These are phyloP conservation scores for Penicillium tannophilum DNA, from an alignment of 495 filamentous ascomycete species.

Conservation along the genomic window DNA sequence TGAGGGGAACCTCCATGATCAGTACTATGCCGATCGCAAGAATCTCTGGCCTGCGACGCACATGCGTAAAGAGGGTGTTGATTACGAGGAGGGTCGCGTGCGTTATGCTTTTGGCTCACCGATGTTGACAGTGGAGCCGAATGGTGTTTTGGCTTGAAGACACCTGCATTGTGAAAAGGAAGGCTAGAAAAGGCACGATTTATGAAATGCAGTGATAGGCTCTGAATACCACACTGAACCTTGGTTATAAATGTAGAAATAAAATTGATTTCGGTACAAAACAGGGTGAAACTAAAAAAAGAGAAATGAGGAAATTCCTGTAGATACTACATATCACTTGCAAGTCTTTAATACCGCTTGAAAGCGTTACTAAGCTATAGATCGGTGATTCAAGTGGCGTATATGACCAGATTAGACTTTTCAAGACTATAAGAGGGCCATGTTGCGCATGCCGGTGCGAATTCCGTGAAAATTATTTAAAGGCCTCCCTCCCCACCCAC, in stretches of 20 bases:
- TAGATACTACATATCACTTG: too few species aligned
- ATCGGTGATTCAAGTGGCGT: background rate
- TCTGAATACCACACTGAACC: background rate
- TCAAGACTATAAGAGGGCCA: background rate
- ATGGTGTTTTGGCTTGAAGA: constrained; percentile 10
- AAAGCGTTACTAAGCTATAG: too few species aligned
- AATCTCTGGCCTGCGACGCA: constrained; percentile 48
- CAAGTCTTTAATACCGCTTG: too few species aligned
- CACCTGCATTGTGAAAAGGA: background rate
- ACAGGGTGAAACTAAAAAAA: background rate
- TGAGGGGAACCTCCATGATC: constrained; percentile 45
- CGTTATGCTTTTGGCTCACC: constrained; percentile 46
- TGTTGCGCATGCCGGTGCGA: background rate
- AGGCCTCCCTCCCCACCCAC: background rate
- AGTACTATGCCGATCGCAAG: constrained; percentile 45
- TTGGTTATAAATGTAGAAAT: background rate
- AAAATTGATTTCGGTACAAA: background rate
- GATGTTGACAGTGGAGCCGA: constrained; percentile 42
- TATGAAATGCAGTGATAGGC: background rate
- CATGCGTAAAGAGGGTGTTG: constrained; percentile 39
- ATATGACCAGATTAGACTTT: background rate
- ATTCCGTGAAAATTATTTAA: constrained; percentile 1
- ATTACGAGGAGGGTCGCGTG: constrained; percentile 40
- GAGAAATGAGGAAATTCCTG: background rate
- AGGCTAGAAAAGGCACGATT: background rate